Conservation (phyloP, 2,329 filamentous ascomycete genomes). For the Plectosphaerella sp. region DNA sequence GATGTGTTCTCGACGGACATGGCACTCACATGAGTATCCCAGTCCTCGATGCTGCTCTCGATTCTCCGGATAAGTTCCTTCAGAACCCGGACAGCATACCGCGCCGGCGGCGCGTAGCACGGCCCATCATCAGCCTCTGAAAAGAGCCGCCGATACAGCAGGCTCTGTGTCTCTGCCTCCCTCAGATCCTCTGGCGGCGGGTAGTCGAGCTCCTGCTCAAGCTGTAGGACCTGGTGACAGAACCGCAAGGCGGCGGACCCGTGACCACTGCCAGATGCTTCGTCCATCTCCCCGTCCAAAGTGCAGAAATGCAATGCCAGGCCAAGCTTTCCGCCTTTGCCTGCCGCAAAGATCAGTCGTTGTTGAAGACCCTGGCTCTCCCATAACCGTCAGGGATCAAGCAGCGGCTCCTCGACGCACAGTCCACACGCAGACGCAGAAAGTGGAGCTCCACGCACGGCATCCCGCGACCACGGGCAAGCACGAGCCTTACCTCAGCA, state of each 20-base stretch:
- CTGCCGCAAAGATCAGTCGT: too few relatives aligned
- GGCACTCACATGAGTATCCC: slow-evolving; percentile 77
- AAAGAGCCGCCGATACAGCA: slow-evolving; percentile 65
- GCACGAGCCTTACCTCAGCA: not conserved
- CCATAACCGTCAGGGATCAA: too few relatives aligned
- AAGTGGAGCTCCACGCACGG: not conserved
- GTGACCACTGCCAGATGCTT: too few relatives aligned
- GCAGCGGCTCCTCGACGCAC: too few relatives aligned
- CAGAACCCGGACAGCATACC: slow-evolving; percentile 68
- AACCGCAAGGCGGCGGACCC: slow-evolving; percentile 37
- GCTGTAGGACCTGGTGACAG: slow-evolving; percentile 74
- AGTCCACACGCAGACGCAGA: too few relatives aligned
- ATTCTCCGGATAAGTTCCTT: slow-evolving; percentile 69
- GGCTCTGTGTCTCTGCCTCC: slow-evolving; percentile 57
- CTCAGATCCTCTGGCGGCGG: slow-evolving; percentile 57
- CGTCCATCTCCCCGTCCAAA: too few relatives aligned
- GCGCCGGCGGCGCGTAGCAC: slow-evolving; percentile 55
- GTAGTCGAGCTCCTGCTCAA: slow-evolving; percentile 61
- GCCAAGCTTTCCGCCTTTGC: too few relatives aligned
- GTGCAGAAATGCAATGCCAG: too few relatives aligned
- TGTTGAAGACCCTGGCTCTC: too few relatives aligned
- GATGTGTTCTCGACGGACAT: not conserved
- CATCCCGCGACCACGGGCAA: not conserved
- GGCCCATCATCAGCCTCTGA: slow-evolving; percentile 40
- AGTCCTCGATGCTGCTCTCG: slow-evolving; percentile 71